These are phyloP conservation scores for Rhynchosporium secalis DNA, from an alignment of 2,329 filamentous ascomycete genomes.

Conservation along the genomic window DNA sequence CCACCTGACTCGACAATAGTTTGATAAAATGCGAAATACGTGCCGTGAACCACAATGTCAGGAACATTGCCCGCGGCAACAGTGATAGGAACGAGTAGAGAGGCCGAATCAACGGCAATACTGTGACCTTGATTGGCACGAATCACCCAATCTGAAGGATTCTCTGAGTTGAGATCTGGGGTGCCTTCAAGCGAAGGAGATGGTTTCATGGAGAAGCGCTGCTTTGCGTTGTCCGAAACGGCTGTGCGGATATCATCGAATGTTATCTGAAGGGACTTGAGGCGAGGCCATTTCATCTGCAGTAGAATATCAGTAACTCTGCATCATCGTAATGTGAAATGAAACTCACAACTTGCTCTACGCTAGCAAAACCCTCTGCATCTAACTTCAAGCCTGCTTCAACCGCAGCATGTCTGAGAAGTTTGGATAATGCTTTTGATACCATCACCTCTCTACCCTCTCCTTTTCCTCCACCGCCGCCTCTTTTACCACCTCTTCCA, in stretches of 20 bases:
- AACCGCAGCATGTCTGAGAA: constrained; percentile 41
- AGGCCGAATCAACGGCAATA: constrained; percentile 71
- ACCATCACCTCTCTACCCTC: constrained; percentile 35
- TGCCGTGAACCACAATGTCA: constrained; percentile 76
- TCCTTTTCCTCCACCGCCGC: constrained; percentile 27
- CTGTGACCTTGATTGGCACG: constrained; percentile 95
- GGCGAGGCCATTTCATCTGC: constrained; percentile 41
- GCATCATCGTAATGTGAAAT: neutral
- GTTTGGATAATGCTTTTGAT: constrained; percentile 40
- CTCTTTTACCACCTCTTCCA: constrained; percentile 19
- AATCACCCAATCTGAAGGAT: constrained; percentile 75
- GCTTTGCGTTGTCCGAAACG: constrained; percentile 80
- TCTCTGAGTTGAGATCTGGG: constrained; percentile 38
- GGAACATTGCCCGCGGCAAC: constrained; percentile 60
- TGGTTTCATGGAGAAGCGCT: constrained; percentile 79
- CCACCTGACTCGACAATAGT: constrained; percentile 75
- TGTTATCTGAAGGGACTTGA: constrained; percentile 71
- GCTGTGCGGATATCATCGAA: constrained; percentile 70
- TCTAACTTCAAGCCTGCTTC: constrained; percentile 59
- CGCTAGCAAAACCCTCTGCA: constrained; percentile 57
- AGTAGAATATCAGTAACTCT: constrained; percentile 3
- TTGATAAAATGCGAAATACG: constrained; percentile 78
- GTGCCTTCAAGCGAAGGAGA: constrained; percentile 39
- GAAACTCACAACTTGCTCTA: constrained; percentile 58
- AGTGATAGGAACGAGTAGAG: constrained; percentile 68